A percentile compares a stretch with the other conserved stretches of the same genome.
Conservation (phyloP, 1,284 basidiomycete genomes). For the Pseudozyma sp. region DNA sequence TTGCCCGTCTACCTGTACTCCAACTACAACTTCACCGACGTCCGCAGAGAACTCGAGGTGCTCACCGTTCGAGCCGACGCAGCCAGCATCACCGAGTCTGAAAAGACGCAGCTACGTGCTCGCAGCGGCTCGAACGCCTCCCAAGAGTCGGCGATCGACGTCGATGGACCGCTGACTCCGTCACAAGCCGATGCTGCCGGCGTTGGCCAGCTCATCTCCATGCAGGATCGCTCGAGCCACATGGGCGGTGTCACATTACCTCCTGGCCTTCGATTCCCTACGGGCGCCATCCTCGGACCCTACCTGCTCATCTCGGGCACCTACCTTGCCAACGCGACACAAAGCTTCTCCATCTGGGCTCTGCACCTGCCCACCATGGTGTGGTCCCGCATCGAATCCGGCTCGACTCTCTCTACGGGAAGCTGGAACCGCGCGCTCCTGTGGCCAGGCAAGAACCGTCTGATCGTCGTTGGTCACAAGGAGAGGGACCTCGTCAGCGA, state of each 20-base stretch:
- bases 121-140: constrained; percentile 38
- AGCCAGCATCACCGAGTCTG: neutral
- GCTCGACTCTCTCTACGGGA: constrained; percentile 53
- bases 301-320: constrained; percentile 64
- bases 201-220: constrained; percentile 25
- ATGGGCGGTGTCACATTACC: constrained; percentile 61
- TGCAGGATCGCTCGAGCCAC: constrained; percentile 48
- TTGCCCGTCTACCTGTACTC: constrained; percentile 61
- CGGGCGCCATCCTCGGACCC: constrained; percentile 55
- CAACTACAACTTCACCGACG: constrained; percentile 66
- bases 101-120: constrained; percentile 11
- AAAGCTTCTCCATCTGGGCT: constrained; percentile 64
- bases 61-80: constrained; percentile 30
- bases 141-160: constrained; percentile 41
- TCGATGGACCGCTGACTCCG: constrained; percentile 31
- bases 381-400: constrained; percentile 61
- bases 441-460: constrained; percentile 56
- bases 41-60: constrained; percentile 62
- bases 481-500: constrained; percentile 62
- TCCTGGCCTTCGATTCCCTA: constrained; percentile 65
- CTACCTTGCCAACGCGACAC: constrained; percentile 64
- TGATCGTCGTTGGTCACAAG: constrained; percentile 61
- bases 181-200: constrained; percentile 18
- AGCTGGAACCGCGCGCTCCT: constrained; percentile 63
- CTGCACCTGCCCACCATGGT: constrained; percentile 60